Evolutionary conservation across 148 eudicot species (phyloP), one percentile per base, ranked within the genome.

Genomic region (Spergularia bocconei): DNA sequence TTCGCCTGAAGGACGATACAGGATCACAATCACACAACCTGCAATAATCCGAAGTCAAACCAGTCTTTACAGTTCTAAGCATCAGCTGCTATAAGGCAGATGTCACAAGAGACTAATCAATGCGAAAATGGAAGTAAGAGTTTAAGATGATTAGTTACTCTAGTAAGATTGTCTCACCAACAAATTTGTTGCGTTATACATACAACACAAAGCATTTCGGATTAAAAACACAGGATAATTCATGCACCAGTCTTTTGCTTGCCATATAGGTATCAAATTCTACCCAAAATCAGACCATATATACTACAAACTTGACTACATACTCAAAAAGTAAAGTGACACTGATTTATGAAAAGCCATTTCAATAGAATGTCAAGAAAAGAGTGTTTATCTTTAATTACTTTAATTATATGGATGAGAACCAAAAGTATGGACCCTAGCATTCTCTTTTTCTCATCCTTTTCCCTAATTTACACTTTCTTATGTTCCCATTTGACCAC

Each of bases 381-480:
- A 67, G 54, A 19, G 54, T 67, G 54, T 29, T 44, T 47, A 67
- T 67, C 70, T 67, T 41, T 19, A 47, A 44, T 12, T 67, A 20
- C 57, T 50, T 68, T 68, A 0, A 29, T 44, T 44, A 44, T 44
- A 51, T 50, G 2, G 38, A 68, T 50, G 70, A 19, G 70, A 66
- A 50, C 71, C 58, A 68, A 68, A 2, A 17, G 19, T 21, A 6
- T 53, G 70, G 54, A 6, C 70, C 53, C 29, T 36, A 29, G n/a
- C 19, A 63, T 36, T 29, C 13, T 33, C 67, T 33, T 63, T 63
- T 63, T 15, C 47, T 19, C 8, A 47, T 19, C n/a, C 16, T 44
- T 67, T 67, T 17, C 54, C 54, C 21, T 5, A 12, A 23, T 68
- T 68, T 65, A 2, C 69, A 50, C 69, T 65, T 65, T 65, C n/a